Percentiles rank a stretch among this genome's conserved stretches.
phyloP scores from a whole-genome alignment of 352 stramenopile genomes.

The Pythium periplocum region DNA sequence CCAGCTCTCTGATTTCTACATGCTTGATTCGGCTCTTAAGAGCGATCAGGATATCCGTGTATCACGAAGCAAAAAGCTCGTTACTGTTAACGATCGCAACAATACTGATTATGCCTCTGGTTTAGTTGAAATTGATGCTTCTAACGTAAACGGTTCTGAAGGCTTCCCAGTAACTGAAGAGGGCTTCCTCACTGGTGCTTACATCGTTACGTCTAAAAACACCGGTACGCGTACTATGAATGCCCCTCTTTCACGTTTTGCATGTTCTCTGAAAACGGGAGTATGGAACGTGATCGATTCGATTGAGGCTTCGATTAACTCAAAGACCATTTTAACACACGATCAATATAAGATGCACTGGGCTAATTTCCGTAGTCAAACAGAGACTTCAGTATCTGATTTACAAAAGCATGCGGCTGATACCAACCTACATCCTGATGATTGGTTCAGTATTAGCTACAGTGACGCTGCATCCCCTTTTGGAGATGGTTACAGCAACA shows the following conservation, averaged over 20 bases:
- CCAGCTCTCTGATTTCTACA: slow-evolving; percentile 12
- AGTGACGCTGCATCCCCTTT: not conserved
- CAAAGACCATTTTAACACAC: slow-evolving; percentile 13
- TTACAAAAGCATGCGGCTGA: slow-evolving; percentile 15
- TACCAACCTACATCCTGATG: slow-evolving; percentile 15
- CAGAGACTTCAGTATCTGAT: slow-evolving; percentile 13
- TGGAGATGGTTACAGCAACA: slow-evolving; percentile 17
- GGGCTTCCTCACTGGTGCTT: slow-evolving; percentile 16
- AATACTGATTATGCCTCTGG: slow-evolving; percentile 14
- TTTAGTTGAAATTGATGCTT: slow-evolving; percentile 15
- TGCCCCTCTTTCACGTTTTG: slow-evolving; percentile 13
- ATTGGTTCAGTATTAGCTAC: slow-evolving; percentile 17
- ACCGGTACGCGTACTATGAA: slow-evolving; percentile 6
- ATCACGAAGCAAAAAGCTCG: slow-evolving; percentile 4
- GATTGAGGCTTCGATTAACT: slow-evolving; percentile 16
- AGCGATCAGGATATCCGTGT: slow-evolving; percentile 1
- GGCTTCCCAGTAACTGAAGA: slow-evolving; percentile 13
- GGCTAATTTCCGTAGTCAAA: slow-evolving; percentile 18
- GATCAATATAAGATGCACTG: slow-evolving; percentile 18
- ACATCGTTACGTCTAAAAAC: slow-evolving; percentile 17
- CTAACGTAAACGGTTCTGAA: slow-evolving; percentile 14
- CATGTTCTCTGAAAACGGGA: slow-evolving; percentile 12
- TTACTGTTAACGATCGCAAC: slow-evolving; percentile 14
- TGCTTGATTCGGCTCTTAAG: too few relatives aligned
- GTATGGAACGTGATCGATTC: slow-evolving; percentile 29